These are phyloP conservation scores for Irpex sp. DNA, from an alignment of 1,284 basidiomycete genomes.

Conservation along the genomic window DNA sequence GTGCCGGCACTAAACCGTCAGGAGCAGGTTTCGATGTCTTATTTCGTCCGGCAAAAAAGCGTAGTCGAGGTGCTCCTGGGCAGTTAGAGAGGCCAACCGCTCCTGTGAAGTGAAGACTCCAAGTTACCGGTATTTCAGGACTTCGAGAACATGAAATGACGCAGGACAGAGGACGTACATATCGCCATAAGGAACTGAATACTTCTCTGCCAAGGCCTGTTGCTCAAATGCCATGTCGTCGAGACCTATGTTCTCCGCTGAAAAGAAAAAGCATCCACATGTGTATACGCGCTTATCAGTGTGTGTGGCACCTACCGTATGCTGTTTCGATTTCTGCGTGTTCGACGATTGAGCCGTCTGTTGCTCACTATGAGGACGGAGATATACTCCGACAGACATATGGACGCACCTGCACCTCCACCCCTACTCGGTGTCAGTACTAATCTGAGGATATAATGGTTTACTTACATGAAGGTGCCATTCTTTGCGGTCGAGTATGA, in stretches of 20 bases:
- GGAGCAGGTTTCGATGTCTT: constrained; percentile 27
- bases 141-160: not conserved
- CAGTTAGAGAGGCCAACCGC: constrained; percentile 37
- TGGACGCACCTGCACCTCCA: constrained; percentile 10
- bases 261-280: not conserved
- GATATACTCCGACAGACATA: constrained; percentile 13
- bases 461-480: not conserved
- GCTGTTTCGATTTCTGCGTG: constrained; percentile 30
- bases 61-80: constrained; percentile 30
- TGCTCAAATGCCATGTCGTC: constrained; percentile 10
- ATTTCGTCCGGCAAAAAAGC: constrained; percentile 32
- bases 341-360: constrained; percentile 31
- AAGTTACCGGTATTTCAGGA: not conserved
- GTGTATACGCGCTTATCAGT: not conserved
- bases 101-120: constrained; percentile 36
- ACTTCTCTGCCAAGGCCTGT: constrained; percentile 31
- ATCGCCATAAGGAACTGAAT: constrained; percentile 35
- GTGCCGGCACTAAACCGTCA: constrained; percentile 29
- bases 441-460: not conserved
- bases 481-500: constrained; percentile 27
- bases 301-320: constrained; percentile 19
- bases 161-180: constrained; percentile 15
- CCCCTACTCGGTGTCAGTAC: constrained; percentile 15
- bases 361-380: not conserved
- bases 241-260: not conserved